Conservation (phyloP, 441 rosid species). For the Jatropha multifida region DNA sequence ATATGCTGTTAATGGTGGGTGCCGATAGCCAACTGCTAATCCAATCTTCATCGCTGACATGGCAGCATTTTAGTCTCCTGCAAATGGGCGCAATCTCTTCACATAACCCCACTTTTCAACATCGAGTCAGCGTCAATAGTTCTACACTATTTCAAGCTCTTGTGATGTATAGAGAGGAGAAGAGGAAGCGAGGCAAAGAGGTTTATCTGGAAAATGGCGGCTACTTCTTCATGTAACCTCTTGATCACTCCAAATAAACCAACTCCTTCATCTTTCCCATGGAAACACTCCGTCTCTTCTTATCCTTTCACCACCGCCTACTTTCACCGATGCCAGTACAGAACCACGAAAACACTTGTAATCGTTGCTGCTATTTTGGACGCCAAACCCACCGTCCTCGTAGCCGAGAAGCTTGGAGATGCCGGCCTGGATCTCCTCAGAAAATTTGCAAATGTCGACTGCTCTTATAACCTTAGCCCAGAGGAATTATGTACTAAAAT, state of each 20-base stretch:
- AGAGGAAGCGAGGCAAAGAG: not conserved
- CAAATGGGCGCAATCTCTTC: not conserved
- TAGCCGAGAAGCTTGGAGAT: slow-evolving; percentile 88
- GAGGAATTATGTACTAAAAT: slow-evolving; percentile 81
- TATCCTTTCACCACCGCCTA: slow-evolving; percentile 21
- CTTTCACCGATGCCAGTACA: slow-evolving; percentile 20
- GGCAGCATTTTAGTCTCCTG: slow-evolving; percentile 6
- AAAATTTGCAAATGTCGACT: slow-evolving; percentile 63
- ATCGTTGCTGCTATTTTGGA: slow-evolving; percentile 31
- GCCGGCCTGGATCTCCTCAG: slow-evolving; percentile 69
- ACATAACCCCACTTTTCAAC: no score
- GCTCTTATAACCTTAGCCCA: slow-evolving; percentile 66
- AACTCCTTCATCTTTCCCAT: slow-evolving; percentile 27
- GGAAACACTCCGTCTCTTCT: slow-evolving; percentile 24
- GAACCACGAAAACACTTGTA: slow-evolving; percentile 23
- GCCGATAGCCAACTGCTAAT: not conserved
- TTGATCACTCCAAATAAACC: slow-evolving; percentile 10
- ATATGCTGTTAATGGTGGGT: not conserved
- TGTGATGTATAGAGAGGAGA: not conserved
- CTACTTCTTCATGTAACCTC: slow-evolving; percentile 21
- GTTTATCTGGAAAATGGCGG: slow-evolving; percentile 21
- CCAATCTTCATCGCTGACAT: slow-evolving; percentile 18
- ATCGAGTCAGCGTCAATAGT: not conserved
- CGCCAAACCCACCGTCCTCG: slow-evolving; percentile 73
- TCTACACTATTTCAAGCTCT: no score